These are phyloP conservation scores for Neurospora discreta DNA, from an alignment of 495 filamentous ascomycete species.

Conservation along the genomic window DNA sequence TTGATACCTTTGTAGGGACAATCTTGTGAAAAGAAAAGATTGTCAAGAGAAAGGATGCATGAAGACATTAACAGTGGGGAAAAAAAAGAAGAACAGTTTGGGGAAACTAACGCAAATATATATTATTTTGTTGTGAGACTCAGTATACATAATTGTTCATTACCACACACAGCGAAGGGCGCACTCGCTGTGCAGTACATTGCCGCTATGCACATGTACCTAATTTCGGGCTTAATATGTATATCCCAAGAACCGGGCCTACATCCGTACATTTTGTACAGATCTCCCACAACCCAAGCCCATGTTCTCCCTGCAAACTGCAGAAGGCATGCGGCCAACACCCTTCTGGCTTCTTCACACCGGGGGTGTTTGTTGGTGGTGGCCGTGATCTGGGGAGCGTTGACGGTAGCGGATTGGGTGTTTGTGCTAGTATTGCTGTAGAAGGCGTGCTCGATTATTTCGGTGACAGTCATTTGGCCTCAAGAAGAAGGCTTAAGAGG, in stretches of 20 bases:
- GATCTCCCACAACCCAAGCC: background rate
- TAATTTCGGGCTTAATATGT: no score
- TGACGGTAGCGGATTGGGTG: no score
- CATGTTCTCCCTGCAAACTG: background rate
- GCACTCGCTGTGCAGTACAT: background rate
- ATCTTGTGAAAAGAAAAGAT: background rate
- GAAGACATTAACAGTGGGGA: no score
- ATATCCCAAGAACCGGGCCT: no score
- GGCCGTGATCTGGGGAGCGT: no score
- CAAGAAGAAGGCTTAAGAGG: background rate
- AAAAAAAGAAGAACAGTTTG: background rate
- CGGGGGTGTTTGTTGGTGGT: no score
- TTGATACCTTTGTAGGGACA: no score
- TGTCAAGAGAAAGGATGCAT: no score
- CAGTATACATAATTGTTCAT: background rate
- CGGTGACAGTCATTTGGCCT: background rate
- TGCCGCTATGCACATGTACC: background rate
- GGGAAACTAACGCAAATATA: background rate
- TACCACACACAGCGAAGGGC: background rate
- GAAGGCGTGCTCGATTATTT: background rate
- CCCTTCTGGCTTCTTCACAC: background rate
- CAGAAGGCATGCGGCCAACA: background rate
- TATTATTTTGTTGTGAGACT: background rate
- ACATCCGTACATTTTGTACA: background rate
- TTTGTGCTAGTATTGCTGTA: no score